Base-by-base conservation (phyloP, 2,329 filamentous ascomycete species). In the Thielaviopsis populi region DNA sequence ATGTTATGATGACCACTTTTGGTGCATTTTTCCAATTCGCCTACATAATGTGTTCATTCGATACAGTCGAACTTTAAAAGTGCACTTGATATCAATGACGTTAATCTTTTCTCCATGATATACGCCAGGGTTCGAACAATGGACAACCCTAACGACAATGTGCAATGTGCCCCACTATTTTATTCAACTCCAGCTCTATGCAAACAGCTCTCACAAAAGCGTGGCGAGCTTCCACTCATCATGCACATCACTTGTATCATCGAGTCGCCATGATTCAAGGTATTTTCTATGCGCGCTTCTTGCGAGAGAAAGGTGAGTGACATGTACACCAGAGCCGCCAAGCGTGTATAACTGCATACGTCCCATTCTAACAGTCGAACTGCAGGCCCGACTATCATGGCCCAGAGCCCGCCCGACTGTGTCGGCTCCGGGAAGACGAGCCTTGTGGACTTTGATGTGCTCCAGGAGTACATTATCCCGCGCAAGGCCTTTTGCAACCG, bases 401-500 rank as follows among this genome's bases (percentile, higher is more conserved):
- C 71, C 65, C 69, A 75, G 68, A 68, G 69, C 70, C 68, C 73
- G 69, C 63, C 69, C 65, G 75, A 72, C 62, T 60, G 65, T 33
- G 67, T 67, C 73, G 75, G 69, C 67, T 73, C 73, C 71, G 72
- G 73, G 68, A 82, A 77, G 70, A 77, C 78, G 11, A 85, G 86
- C 2, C 83, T 96, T 67, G 83, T 96, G 71, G 85, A 91, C 74
- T 97, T 96, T 75, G 83, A 88, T 68, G 85, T 89, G 61, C 82
- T 97, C 69, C 88, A 89, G 17, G 87, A 92, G 72, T 96, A 95
- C 77, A 87, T 99, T 71, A 96, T 99, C 70, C 94, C 94, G 19
- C 87, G 89, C 63, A 90, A 96, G 74, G 88, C 92, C 70, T 94
- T 99, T 72, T 96, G 92, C 80, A 95, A 96, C 73, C 89, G 91